Percentiles rank a stretch among this genome's conserved stretches.
phyloP scores from a whole-genome alignment of 352 stramenopile species.

The Detonula confervacea region DNA sequence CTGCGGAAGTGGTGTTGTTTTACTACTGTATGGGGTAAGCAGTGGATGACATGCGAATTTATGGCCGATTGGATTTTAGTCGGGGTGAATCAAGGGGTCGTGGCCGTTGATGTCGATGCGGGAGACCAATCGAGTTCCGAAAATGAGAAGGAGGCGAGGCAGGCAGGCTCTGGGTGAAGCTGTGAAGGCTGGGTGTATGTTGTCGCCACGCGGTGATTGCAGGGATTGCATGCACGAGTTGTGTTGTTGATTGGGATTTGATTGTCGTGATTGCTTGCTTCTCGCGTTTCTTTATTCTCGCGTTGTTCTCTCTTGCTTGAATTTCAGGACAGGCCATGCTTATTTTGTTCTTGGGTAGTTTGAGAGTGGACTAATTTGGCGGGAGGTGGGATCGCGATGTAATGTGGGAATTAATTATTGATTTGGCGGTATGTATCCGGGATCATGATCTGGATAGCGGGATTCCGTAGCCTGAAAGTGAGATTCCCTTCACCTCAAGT shows the following conservation, averaged over 20 bases:
- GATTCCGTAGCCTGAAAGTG: too few relatives aligned
- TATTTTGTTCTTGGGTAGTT: neutral
- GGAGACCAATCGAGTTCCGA: neutral
- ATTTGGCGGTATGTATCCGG: neutral
- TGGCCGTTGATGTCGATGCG: neutral
- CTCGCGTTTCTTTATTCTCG: too few relatives aligned
- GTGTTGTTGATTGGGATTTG: neutral
- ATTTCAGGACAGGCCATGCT: too few relatives aligned
- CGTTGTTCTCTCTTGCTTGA: too few relatives aligned
- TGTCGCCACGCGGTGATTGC: too few relatives aligned
- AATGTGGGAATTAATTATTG: slow-evolving; percentile 4
- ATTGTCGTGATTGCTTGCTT: neutral
- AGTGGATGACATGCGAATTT: slow-evolving; percentile 18
- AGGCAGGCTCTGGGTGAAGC: too few relatives aligned
- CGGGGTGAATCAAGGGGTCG: neutral
- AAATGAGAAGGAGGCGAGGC: neutral
- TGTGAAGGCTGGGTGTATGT: too few relatives aligned
- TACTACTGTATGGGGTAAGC: neutral
- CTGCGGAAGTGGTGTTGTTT: neutral
- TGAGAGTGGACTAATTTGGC: slow-evolving; percentile 11
- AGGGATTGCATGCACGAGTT: too few relatives aligned
- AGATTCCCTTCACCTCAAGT: neutral
- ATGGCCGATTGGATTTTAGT: slow-evolving; percentile 38
- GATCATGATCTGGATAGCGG: too few relatives aligned
- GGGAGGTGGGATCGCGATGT: neutral